Percentiles rank a stretch among this genome's conserved stretches.
phyloP scores from a whole-genome alignment of 202 grass and related monocot genomes.

The Hordeum pubiflorum region DNA sequence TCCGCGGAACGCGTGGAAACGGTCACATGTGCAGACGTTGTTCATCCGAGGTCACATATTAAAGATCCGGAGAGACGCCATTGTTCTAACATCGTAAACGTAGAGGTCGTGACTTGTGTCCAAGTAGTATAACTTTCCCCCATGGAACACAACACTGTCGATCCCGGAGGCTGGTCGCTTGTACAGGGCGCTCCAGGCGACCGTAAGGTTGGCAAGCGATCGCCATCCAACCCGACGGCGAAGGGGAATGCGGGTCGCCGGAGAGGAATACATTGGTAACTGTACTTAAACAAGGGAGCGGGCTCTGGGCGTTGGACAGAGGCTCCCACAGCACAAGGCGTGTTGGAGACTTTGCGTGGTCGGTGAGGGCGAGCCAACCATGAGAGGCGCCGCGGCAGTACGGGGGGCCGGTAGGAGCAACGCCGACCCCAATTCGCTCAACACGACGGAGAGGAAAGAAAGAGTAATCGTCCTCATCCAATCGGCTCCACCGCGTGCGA shows the following conservation, averaged over 20 bases:
- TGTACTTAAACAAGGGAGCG: background rate
- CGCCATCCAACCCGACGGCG: background rate
- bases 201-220: background rate
- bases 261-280: background rate
- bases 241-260: background rate
- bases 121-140: background rate
- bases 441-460: background rate
- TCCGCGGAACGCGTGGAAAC: background rate
- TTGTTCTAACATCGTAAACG: background rate
- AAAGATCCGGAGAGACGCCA: background rate
- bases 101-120: too few relatives aligned
- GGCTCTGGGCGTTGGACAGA: background rate
- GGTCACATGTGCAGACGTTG: background rate
- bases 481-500: background rate
- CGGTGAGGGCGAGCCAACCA: constrained; percentile 1
- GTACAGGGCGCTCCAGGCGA: background rate
- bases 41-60: background rate
- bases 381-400: background rate
- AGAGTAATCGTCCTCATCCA: background rate
- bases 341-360: background rate
- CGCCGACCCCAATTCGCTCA: background rate
- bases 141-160: background rate
- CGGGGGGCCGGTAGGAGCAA: background rate
- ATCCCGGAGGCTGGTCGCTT: rapidly evolving
- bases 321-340: background rate